Base-by-base conservation (phyloP, 108 stramenopile genomes). In the Epithemia pelagica region DNA sequence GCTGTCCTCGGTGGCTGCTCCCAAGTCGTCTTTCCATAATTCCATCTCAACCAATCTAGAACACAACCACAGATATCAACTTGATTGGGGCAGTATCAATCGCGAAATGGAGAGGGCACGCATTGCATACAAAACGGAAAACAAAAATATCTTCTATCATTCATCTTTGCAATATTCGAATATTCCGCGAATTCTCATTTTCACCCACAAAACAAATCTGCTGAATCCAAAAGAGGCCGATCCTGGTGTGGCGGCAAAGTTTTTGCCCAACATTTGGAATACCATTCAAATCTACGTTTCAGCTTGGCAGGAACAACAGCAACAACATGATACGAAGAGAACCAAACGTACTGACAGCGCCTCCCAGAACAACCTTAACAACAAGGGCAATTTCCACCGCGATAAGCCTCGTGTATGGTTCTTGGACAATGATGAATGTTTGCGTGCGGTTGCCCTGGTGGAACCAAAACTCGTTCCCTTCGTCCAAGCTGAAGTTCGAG, bases 201-300 rank as follows among this genome's bases (percentile, higher is more conserved):
- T 90, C 68, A 90, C 88, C 3, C 80, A 90, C 54, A 72, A 77
- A 53, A 81, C 72, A 63, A 78, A 86, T 70, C 63, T 90, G 27
- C 64, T 90, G 25, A 30, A 37, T 53, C 54, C 37, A 46, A 46
- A 46, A 15, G 10, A 46, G 37, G 37, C 5, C 5, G 37, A 26
- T 77, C 79, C 63, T 90, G 27, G 64, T 90, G 25, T 30, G 37
- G 46, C 54, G 81, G 75, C 24, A 72, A 80, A 65, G 77, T 78
- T 24, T 66, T 72, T 2, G 76, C 80, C 19, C 27, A 90, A 90
- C 53, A 69, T 87, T 10, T 77, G 63, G 32, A 55, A 77, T 23
- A 75, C 81, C 22, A 79, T 85, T 19, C 33, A 59, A 2, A 63
- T 89, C 30, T 82, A 86, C 68, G 61, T 61, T 19, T 54, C 71